Conservation (phyloP, 495 filamentous ascomycete species). For the Bombardia bombarda region DNA sequence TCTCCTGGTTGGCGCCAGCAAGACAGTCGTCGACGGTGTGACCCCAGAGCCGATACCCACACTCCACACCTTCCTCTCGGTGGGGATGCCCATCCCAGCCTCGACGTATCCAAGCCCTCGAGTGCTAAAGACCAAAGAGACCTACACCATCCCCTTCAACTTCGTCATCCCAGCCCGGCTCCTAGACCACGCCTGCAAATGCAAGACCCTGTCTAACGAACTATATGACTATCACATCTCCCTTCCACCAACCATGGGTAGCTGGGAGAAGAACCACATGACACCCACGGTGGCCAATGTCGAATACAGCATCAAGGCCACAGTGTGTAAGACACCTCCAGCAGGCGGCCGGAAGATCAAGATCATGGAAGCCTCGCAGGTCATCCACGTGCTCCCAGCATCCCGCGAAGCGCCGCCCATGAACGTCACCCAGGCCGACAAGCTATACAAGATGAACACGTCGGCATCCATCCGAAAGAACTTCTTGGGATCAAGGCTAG, state of each 20-base stretch:
- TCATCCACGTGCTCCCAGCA: constrained; percentile 71
- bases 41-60: constrained; percentile 30
- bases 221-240: constrained; percentile 66
- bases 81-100: constrained; percentile 70
- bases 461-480: constrained; percentile 74
- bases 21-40: constrained; percentile 34
- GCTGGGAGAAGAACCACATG: constrained; percentile 69
- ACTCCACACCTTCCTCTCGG: constrained; percentile 62
- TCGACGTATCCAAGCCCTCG: constrained; percentile 61
- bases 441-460: constrained; percentile 59
- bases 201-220: constrained; percentile 39
- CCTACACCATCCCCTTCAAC: constrained; percentile 72
- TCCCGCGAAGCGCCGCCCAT: constrained; percentile 71
- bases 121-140: constrained; percentile 55
- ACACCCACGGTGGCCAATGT: constrained; percentile 74
- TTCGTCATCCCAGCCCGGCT: constrained; percentile 79
- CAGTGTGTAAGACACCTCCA: constrained; percentile 33
- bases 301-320: constrained; percentile 62
- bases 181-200: constrained; percentile 45
- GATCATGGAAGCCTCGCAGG: constrained; percentile 42
- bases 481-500: constrained; percentile 68
- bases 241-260: constrained; percentile 75
- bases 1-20: constrained; percentile 60
- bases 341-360: constrained; percentile 17
- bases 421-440: constrained; percentile 47